Conservation (phyloP, 2,329 filamentous ascomycete species). For the Diaporthe ampelina region DNA sequence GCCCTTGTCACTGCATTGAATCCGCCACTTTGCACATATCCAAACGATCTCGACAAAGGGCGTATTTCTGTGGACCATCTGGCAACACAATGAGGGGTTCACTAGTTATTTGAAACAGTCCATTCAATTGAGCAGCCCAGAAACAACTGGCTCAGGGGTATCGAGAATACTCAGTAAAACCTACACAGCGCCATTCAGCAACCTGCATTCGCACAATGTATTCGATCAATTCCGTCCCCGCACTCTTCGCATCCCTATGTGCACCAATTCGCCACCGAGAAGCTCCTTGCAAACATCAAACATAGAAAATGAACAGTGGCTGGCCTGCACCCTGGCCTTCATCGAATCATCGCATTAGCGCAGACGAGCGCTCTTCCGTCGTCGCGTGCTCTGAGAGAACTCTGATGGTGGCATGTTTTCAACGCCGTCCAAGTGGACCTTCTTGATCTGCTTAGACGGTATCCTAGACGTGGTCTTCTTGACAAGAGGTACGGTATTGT, state of each 20-base stretch:
- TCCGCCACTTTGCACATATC: background rate
- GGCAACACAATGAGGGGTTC: background rate
- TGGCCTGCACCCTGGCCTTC: background rate
- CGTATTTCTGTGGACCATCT: background rate
- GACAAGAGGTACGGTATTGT: conserved; percentile 61
- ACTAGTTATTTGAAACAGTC: conserved; percentile 15
- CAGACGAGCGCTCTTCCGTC: conserved; percentile 69
- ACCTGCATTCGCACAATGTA: background rate
- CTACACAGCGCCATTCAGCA: conserved; percentile 35
- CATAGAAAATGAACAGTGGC: conserved; percentile 11
- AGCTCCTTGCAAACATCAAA: conserved; percentile 35
- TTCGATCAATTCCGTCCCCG: background rate
- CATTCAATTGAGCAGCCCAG: conserved; percentile 19
- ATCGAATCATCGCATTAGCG: conserved; percentile 33
- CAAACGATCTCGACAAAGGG: background rate
- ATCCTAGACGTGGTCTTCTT: conserved; percentile 59
- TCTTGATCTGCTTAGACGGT: conserved; percentile 52
- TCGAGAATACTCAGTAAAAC: conserved; percentile 41
- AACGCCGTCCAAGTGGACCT: conserved; percentile 58
- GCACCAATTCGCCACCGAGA: background rate
- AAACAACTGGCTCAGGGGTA: conserved; percentile 37
- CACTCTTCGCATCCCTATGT: background rate
- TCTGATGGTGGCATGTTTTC: conserved; percentile 65
- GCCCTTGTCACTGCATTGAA: conserved; percentile 8
- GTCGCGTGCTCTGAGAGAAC: conserved; percentile 61